Evolutionary conservation across 2,329 filamentous ascomycete species (phyloP), one percentile per base, ranked within the genome.

Genomic region (Cladorrhinum sp.): DNA sequence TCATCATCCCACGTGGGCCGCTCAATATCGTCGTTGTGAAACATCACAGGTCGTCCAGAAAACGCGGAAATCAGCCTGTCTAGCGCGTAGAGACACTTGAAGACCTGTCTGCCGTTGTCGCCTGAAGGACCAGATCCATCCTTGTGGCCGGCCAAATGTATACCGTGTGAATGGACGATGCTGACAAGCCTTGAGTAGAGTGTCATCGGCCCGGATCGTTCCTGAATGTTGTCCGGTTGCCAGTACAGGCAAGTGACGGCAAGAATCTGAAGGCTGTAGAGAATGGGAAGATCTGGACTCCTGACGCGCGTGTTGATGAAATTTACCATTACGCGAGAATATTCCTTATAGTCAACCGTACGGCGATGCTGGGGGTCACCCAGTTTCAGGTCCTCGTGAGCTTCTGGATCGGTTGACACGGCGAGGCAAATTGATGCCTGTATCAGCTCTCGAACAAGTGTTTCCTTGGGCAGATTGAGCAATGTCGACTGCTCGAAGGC

Each of bases 21-120:
- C 57, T 80, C 80, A 26, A 86, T 77, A 64, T 88, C 86, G 54
- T 82, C 74, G 64, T 86, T 83, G 64, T 88, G 84, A 60, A 88
- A 80, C 23, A 86, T 70, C 51, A 82, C 80, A 0, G 86, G 82
- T 1, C 85, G 76, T 5, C 84, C 85, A 60, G 86, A 82, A n/a
- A 85, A 78, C 0, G 84, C 81, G 0, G 83, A 79, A 53, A 83
- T 83, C 49, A 88, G 76, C 14, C 83, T 77, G 67, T 88, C 86
- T 1, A 88, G 69, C 0, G 84, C 84, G 36, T 67, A 68, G 10
- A 70, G 56, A 28, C 67, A 69, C 24, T 64, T 66, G 60, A 70
- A 69, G 1, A 68, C 50, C 16, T 57, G 57, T 12, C 30, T 55
- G 16, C 30, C 39, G 42, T 63, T 55, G 3, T 42, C 36, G 3